Percentiles rank a stretch among this genome's conserved stretches.
Evolutionary conservation across 129 eudicot genomes (phyloP).

Genomic region (Ambrosia artemisiifolia): DNA sequence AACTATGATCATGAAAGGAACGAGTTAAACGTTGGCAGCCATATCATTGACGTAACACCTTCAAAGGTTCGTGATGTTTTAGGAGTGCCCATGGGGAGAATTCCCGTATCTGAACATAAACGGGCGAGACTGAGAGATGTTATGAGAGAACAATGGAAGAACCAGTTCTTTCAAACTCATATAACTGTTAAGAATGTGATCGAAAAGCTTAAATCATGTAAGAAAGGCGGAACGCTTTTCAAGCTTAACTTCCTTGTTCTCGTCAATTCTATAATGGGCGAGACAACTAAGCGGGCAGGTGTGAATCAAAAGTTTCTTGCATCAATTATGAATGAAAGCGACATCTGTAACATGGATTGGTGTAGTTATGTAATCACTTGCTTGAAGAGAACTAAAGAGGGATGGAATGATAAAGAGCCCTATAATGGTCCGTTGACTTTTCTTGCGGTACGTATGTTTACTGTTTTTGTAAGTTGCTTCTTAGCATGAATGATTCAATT

Average conservation of each 20-base stretch:
- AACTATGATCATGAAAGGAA: neutral
- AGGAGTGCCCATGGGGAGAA: neutral
- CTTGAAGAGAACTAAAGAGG: too few relatives aligned
- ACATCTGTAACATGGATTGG: too few relatives aligned
- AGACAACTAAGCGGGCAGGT: neutral
- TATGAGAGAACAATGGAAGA: neutral
- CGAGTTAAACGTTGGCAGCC: neutral
- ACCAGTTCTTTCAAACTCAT: neutral
- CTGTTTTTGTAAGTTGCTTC: too few relatives aligned
- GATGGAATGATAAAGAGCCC: too few relatives aligned
- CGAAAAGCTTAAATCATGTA: neutral
- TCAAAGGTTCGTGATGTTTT: neutral
- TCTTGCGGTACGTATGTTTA: too few relatives aligned
- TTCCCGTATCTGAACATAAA: neutral
- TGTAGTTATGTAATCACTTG: too few relatives aligned
- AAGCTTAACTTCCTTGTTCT: neutral
- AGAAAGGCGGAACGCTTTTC: neutral
- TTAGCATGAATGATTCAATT: too few relatives aligned
- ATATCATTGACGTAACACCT: neutral
- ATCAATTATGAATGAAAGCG: too few relatives aligned
- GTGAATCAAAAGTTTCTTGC: too few relatives aligned
- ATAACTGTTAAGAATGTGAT: neutral
- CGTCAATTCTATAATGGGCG: neutral
- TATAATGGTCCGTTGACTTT: too few relatives aligned
- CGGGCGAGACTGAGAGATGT: neutral